Conservation (phyloP, 805 yeast genomes). For the Starmerella scarabaei region DNA sequence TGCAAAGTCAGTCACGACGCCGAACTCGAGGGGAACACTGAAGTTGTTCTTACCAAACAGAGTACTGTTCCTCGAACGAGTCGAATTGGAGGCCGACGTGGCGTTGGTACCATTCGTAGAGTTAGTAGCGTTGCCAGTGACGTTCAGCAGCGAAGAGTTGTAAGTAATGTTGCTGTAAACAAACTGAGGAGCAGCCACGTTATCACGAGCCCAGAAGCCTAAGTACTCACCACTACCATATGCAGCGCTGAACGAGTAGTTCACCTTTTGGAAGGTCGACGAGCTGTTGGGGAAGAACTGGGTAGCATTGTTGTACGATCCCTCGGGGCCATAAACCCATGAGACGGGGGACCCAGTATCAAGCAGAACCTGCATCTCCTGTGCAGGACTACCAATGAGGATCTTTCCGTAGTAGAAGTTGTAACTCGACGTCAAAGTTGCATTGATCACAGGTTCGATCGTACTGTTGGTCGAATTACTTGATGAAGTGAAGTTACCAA, state of each 20-base stretch:
- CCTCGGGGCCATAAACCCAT: conserved; percentile 34
- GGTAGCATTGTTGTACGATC: conserved; percentile 23
- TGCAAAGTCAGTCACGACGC: conserved; percentile 21
- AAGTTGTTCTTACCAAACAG: background rate
- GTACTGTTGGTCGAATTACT: background rate
- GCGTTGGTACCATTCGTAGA: background rate
- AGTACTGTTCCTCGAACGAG: background rate
- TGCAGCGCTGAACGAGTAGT: conserved; percentile 29
- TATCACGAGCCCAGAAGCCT: conserved; percentile 26
- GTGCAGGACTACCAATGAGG: conserved; percentile 34
- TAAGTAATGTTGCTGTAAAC: conserved; percentile 3
- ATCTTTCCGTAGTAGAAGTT: conserved; percentile 28
- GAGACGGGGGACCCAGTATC: conserved; percentile 42
- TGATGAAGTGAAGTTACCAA: background rate
- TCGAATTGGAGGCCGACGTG: background rate
- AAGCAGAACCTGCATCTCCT: conserved; percentile 31
- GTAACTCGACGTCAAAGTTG: conserved; percentile 22
- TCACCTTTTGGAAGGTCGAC: conserved; percentile 26
- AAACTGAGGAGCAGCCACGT: conserved; percentile 19
- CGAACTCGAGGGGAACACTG: conserved; percentile 23
- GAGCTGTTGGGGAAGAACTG: conserved; percentile 22
- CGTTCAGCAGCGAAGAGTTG: conserved; percentile 5
- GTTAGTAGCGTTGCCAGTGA: conserved; percentile 1
- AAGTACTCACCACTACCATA: conserved; percentile 29
- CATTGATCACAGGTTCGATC: conserved; percentile 15